Conservation (phyloP, 1,284 basidiomycete genomes). For the Sporisorium exsertum region DNA sequence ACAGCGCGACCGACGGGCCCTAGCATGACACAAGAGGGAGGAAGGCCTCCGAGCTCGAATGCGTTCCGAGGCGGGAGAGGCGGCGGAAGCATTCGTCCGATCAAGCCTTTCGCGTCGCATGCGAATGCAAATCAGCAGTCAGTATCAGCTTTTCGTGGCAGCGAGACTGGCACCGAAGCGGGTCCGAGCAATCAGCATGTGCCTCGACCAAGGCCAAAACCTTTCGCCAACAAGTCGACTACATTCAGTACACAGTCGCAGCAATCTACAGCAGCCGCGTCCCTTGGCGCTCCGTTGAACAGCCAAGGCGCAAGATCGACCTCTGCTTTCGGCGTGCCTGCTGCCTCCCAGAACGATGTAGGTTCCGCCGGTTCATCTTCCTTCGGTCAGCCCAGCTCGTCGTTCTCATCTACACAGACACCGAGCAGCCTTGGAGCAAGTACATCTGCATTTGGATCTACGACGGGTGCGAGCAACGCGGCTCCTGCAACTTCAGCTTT, state of each 20-base stretch:
- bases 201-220: constrained; percentile 32
- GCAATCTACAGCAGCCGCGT: not conserved
- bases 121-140: constrained; percentile 4
- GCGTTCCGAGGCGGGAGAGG: constrained; percentile 29
- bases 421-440: constrained; percentile 3
- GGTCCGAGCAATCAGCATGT: constrained; percentile 12
- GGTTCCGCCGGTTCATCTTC: constrained; percentile 3
- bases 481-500: constrained; percentile 12
- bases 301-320: not conserved
- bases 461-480: not conserved
- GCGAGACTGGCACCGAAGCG: not conserved
- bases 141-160: not conserved
- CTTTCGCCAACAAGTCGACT: constrained; percentile 39
- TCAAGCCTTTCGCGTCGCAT: constrained; percentile 28
- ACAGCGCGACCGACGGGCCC: constrained; percentile 23
- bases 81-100: constrained; percentile 26
- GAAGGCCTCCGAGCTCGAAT: constrained; percentile 17
- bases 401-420: constrained; percentile 12
- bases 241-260: constrained; percentile 30
- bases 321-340: constrained; percentile 6
- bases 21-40: constrained; percentile 20
- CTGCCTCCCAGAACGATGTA: not conserved
- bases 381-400: constrained; percentile 12
- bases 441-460: constrained; percentile 28
- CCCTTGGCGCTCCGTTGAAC: not conserved